A percentile compares a stretch with the other conserved stretches of the same genome.
Evolutionary conservation across 768 basidiomycete species (phyloP).

Genomic region (Russula compacta): DNA sequence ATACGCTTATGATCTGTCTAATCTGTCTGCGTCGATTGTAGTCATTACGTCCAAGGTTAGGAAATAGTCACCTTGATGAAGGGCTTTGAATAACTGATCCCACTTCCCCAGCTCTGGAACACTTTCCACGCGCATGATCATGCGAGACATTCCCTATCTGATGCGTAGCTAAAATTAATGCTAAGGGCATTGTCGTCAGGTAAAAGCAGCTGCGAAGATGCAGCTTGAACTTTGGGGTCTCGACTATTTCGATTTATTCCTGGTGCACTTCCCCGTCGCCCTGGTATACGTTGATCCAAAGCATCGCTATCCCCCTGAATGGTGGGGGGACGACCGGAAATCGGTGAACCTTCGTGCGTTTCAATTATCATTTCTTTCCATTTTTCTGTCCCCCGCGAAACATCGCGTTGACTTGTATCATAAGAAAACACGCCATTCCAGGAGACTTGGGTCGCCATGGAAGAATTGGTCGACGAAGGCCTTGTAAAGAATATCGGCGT

Average conservation of each 20-base stretch:
- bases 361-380: background rate
- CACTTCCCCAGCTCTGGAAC: slow-evolving; percentile 62
- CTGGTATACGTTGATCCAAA: slow-evolving; percentile 71
- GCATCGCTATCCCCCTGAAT: slow-evolving; percentile 74
- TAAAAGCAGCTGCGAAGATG: slow-evolving; percentile 43
- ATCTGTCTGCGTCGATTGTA: slow-evolving; percentile 22
- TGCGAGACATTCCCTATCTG: slow-evolving; percentile 31
- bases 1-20: background rate
- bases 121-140: slow-evolving; percentile 77
- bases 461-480: slow-evolving; percentile 63
- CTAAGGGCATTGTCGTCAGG: slow-evolving; percentile 29
- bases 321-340: slow-evolving; percentile 66
- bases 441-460: slow-evolving; percentile 82
- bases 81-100: background rate
- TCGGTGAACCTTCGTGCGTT: slow-evolving; percentile 47
- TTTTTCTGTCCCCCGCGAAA: background rate
- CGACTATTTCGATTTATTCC: slow-evolving; percentile 74
- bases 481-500: slow-evolving; percentile 73
- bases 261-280: slow-evolving; percentile 81
- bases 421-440: slow-evolving; percentile 59
- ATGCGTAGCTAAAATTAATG: background rate
- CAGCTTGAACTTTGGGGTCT: slow-evolving; percentile 79
- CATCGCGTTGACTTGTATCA: background rate
- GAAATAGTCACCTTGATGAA: background rate
- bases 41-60: slow-evolving; percentile 78